Evolutionary conservation across 129 eudicot species (phyloP), one percentile per base, ranked within the genome.

Genomic region (Chrysanthemum makinoi): DNA sequence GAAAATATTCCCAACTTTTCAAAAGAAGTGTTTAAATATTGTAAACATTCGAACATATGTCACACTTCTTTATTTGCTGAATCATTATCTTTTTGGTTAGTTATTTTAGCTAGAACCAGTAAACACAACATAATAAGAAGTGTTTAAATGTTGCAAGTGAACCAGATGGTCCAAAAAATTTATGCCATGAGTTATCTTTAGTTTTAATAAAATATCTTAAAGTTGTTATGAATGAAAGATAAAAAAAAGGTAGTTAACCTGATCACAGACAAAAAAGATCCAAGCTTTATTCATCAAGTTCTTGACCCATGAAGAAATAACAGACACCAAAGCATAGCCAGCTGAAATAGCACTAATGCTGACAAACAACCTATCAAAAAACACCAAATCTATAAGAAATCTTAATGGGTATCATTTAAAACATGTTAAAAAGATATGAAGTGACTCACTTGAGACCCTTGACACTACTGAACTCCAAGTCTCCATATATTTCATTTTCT

Each of bases 251-350:
- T 17, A 71, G 19, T 6, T 39, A 54, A 91, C 99, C 99, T 95
- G 99, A 70, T 95, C 99, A 72, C 89, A 84, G 13, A 90, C 80
- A 68, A 90, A 95, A 87, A 86, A 95, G 44, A 95, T n/a, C 99
- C 99, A 95, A 60, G 91, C 86, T 90, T 90, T 95, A 68, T 75
- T 82, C 54, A 83, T 81, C 47, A 95, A 73, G 80, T 62, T 75
- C 74, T 82, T 77, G 80, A 95, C 81, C 90, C 96, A 90, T 53
- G 83, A 71, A 66, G 83, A 86, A 12, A 90, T 73, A 74, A 85
- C 84, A 68, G 91, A 82, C 55, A 86, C 68, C 76, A 95, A 68
- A 67, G 97, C 94, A 90, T 90, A 95, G 19, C 84, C 96, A 30
- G 83, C 96, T 39, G 97, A 83, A 49, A 90, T 61, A 11, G 81